Base-by-base conservation (phyloP, 2,329 filamentous ascomycete species). In the Neofusicoccum sp. region DNA sequence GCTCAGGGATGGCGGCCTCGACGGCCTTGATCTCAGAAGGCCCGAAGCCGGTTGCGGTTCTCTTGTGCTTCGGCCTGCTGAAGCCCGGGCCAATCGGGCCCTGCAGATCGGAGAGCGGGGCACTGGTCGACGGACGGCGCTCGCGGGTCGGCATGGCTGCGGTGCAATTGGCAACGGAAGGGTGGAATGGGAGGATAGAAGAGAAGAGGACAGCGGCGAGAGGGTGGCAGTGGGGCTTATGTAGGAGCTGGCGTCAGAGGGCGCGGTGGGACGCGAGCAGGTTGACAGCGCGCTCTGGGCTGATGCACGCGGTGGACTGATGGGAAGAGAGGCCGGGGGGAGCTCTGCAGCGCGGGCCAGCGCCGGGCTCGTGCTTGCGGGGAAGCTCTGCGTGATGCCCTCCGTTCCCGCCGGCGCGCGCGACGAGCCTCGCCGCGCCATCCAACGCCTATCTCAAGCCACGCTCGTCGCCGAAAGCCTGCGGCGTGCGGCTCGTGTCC, bases 41-140 rank as follows among this genome's bases (percentile, higher is more conserved):
- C 34, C 92, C 93, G 72, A 98, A 95, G 7, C 95, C 95, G 8
- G 95, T 99, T 66, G 90, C 90, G n/a, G 93, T 98, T 67, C 95
- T 86, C 82, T 91, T 97, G 80, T 99, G 95, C 80, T 98, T 99
- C 47, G 95, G 95, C 63, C 95, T 86, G 78, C 89, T 88, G 73
- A 96, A 93, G 43, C 88, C 88, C 41, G 92, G 91, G n/a, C 89
- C 89, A 61, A 97, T 86, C 16, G 90, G 88, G 65, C 92, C 93
- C 75, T 90, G 84, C 64, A 98, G 88, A 73, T 96, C 91, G 65
- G 90, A 86, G 68, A 97, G 88, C 48, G 93, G 93, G 68, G 90
- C 90, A 66, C 89, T 86, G 61, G 84, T 88, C 20, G 91, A 96
- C 62, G 90, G 91, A 67, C 86, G 89, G 68, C 93, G 88, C 82